Base-by-base conservation (phyloP, 352 stramenopile species). In the Globisporangium abappressorium region DNA sequence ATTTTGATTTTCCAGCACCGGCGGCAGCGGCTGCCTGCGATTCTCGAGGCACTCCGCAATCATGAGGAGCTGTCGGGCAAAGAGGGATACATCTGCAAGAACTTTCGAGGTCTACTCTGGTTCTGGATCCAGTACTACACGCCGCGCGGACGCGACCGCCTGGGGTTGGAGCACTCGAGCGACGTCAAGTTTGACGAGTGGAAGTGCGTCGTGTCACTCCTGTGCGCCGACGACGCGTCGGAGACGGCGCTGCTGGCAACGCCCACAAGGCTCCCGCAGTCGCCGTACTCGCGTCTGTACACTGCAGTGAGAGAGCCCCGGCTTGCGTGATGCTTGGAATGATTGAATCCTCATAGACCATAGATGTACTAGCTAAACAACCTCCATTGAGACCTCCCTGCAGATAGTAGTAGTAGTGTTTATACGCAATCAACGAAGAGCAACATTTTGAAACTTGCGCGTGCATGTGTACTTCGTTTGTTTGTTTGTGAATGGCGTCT, bases 101-200 rank as follows among this genome's bases (percentile, higher is more conserved):
- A 98, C 72, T 98, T 98, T 70, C 90, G 95, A 15, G 79, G 91
- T 4, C 80, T 99, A 36, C 70, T 98, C 12, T 98, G 94, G 92
- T 98, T 98, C 66, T 99, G 94, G 94, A 88, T 95, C 36, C 89
- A 98, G 75, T 99, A 98, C 72, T 99, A 99, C 73, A 92, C 91
- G 4, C 94, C 96, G 9, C 82, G 94, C 56, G 95, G 95, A 9
- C 84, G 95, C 43, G 97, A 99, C 73, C 80, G 96, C 20, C 81
- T 98, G 46, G 95, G 87, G 28, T 80, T 99, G 6, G 96, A 99
- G 72, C 97, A 98, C 72, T 98, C 93, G 9, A 98, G 91, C 33
- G 94, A 98, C 76, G 85, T 99, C 53, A 83, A 89, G 62, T 99
- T 99, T 66, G 81, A 92, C 56, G 94, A 98, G 74, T 99, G 95